Base-by-base conservation (phyloP, 805 yeast species). In the Wickerhamiella sergipiensis region DNA sequence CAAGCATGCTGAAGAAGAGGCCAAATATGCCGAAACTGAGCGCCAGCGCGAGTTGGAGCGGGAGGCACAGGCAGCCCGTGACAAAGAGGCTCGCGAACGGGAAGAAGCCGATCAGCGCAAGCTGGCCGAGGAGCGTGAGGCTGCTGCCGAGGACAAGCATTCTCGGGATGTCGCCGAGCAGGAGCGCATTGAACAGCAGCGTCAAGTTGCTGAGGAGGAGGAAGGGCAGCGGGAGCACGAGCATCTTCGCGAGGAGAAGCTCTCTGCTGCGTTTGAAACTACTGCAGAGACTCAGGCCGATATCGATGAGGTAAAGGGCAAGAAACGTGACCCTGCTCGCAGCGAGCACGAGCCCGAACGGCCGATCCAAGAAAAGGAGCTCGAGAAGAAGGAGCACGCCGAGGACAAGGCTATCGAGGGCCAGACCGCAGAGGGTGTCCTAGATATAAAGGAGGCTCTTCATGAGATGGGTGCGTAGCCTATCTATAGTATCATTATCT, bases 131-230 rank as follows among this genome's bases (percentile, higher is more conserved):
- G 40, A 36, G 13, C 40, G 40, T 13, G 40, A 15, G 4, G 40
- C 17, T 3, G 13, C 40, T n/a, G 7, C 7, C 18, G 10, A 13
- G 3, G 40, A 36, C 40, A 17, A n/a, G 9, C 40, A 36, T 17
- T 15, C 40, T 6, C 18, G 19, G 19, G 19, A 36, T 18, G 40
- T n/a, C 7, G 40, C 40, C 40, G 40, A 15, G 9, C 19, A 36
- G 19, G 40, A 15, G 9, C 40, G 40, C 40, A 36, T 36, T 9
- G 9, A 4, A 6, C 40, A 36, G 40, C 40, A 36, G 19, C 19
- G 19, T 6, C 40, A 36, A 13, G 40, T 62, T 5, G 71, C 71
- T 6, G 66, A 67, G 39, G 61, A 61, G 31, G 56, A 75, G 39
- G 55, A 72, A 26, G 71, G 55, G 18, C 57, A 56, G 8, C 48